A percentile compares a stretch with the other conserved stretches of the same genome.
Evolutionary conservation across 352 stramenopile species (phyloP).

Genomic region (Globisporangium middletonii): DNA sequence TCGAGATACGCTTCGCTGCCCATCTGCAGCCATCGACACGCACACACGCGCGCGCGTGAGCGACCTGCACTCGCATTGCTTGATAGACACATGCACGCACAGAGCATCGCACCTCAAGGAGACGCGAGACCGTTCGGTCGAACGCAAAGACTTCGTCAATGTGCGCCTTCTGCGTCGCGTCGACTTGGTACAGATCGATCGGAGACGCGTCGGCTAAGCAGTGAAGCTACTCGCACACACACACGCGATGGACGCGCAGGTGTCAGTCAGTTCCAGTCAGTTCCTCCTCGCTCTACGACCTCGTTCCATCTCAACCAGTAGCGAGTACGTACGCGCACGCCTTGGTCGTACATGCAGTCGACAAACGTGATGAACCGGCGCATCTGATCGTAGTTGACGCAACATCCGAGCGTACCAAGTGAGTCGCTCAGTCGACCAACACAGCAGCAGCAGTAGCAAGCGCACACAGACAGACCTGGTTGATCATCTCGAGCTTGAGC

Average conservation of each 20-base stretch:
- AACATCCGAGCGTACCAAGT: background rate
- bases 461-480: conserved; percentile 40
- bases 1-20: conserved; percentile 64
- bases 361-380: conserved; percentile 98
- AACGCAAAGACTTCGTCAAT: conserved; percentile 84
- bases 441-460: background rate
- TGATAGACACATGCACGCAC: no score
- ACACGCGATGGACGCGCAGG: background rate
- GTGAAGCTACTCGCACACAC: conserved; percentile 42
- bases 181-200: conserved; percentile 58
- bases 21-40: conserved; percentile 35
- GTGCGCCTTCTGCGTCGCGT: conserved; percentile 45
- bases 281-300: no score
- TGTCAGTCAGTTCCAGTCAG: no score
- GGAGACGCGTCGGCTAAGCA: conserved; percentile 56
- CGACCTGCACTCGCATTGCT: no score
- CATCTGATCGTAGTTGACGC: conserved; percentile 23
- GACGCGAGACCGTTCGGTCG: conserved; percentile 80
- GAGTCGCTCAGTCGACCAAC: background rate
- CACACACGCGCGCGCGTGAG: no score
- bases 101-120: conserved; percentile 67
- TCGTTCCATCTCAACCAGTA: background rate
- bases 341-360: conserved; percentile 96
- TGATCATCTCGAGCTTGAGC: conserved; percentile 85
- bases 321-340: conserved; percentile 44